Base-by-base conservation (phyloP, 2,329 filamentous ascomycete species). In the Diaporthe australafricana region DNA sequence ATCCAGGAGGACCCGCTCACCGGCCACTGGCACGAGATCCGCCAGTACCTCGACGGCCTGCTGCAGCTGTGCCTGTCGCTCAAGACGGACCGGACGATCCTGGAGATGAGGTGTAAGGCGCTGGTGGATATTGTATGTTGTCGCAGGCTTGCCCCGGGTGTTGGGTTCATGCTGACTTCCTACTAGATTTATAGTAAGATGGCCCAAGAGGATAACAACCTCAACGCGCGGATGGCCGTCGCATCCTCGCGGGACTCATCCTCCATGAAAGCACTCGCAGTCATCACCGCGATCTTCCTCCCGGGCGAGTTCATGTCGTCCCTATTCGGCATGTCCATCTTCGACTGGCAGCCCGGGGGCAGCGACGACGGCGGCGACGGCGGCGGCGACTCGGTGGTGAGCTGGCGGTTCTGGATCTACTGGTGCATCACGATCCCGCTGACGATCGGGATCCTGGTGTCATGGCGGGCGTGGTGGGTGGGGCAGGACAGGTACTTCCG, bases 391-490 rank as follows among this genome's bases (percentile, higher is more conserved):
- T 77, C 78, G 0, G 77, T 82, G 1, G 79, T 85, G 12, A 83
- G 84, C 70, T 78, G 79, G 12, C 80, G 81, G 5, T 85, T 86
- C 70, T 86, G 83, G 83, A 80, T 84, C 38, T 86, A 85, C 76
- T 86, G 84, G 84, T 80, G 82, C 4, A 81, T 84, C 47, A 82
- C 82, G 0, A 78, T 85, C 25, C 84, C 84, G 0, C 75, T 86
- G 16, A 86, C 84, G 0, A 71, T 85, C 40, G 63, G 82, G 53
- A 85, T 86, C 52, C 77, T 86, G 11, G 77, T 80, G 25, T 71
- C 75, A 14, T 86, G 84, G 84, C 83, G 84, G 5, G 83, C 81
- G 1, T 86, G 84, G 84, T 86, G 84, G 84, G 84, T 86, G 1
- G 81, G 79, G 12, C 84, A 86, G 75, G 84, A 86, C 75, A 80